Evolutionary conservation across 441 rosid species (phyloP).

Genomic region (Euphorbia celastroides): DNA sequence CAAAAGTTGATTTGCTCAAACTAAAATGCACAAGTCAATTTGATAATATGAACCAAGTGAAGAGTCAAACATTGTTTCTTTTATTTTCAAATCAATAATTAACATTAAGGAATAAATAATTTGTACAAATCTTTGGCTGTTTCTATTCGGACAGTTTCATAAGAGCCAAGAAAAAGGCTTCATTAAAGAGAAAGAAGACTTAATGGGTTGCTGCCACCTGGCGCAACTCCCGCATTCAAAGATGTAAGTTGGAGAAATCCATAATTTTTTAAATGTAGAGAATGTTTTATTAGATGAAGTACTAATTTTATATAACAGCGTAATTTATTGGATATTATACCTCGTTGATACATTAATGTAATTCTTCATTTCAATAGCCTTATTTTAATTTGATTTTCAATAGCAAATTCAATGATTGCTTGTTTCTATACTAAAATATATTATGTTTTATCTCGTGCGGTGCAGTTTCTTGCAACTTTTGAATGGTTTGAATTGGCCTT

Average conservation of each 20-base stretch:
- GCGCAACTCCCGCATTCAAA: slow-evolving; percentile 31
- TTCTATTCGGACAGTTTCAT: slow-evolving; percentile 27
- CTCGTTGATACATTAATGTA: no score
- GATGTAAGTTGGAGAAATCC: slow-evolving; percentile 12
- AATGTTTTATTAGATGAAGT: slow-evolving; percentile 4
- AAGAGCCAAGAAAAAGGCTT: slow-evolving; percentile 23
- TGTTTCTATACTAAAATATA: no score
- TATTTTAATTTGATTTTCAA: no score
- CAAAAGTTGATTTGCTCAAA: not conserved
- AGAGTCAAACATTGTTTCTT: not conserved
- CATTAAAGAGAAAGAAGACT: slow-evolving; percentile 14
- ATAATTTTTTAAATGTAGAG: not conserved
- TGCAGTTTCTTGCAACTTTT: no score
- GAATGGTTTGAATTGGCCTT: no score
- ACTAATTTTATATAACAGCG: not conserved
- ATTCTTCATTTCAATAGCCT: no score
- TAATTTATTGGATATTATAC: no score
- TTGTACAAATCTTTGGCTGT: slow-evolving; percentile 31
- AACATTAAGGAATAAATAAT: slow-evolving; percentile 18
- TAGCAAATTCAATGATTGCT: no score
- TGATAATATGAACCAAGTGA: not conserved
- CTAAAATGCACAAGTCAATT: not conserved
- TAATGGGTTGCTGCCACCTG: slow-evolving; percentile 51
- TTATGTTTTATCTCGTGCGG: no score
- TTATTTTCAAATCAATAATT: not conserved